Percentiles rank a stretch among this genome's conserved stretches.
Conservation (phyloP, 176 grass and related monocot genomes). For the Typha latifolia region DNA sequence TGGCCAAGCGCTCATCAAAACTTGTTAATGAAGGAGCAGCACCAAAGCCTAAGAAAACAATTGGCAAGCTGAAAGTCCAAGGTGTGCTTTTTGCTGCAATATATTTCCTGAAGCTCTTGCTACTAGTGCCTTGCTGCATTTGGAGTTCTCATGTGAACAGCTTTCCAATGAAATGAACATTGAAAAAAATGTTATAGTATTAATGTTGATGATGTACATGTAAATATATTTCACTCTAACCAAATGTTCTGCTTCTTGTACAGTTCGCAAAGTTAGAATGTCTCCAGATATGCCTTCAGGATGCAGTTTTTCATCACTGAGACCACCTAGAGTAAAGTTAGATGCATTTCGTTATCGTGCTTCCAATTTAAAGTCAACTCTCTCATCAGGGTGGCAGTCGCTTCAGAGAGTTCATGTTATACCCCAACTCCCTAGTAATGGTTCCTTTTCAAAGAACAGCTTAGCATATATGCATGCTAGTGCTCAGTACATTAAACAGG, state of each 20-base stretch:
- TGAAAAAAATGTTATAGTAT: not conserved
- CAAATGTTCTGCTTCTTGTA: slow-evolving; percentile 17
- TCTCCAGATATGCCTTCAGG: slow-evolving; percentile 87
- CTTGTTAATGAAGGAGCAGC: slow-evolving; percentile 72
- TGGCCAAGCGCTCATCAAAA: slow-evolving; percentile 63
- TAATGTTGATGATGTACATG: not conserved
- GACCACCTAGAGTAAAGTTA: slow-evolving; percentile 48
- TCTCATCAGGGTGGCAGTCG: slow-evolving; percentile 84
- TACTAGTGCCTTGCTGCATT: not conserved
- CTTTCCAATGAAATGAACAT: not conserved
- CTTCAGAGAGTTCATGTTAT: slow-evolving; percentile 60
- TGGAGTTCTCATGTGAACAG: not conserved
- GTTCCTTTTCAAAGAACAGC: slow-evolving; percentile 81
- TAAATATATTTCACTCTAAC: not conserved
- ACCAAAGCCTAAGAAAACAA: slow-evolving; percentile 82
- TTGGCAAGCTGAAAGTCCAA: slow-evolving; percentile 98
- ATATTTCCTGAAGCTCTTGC: not conserved
- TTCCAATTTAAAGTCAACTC: slow-evolving; percentile 62
- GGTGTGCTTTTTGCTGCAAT: slow-evolving; percentile 26
- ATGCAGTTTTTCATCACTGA: slow-evolving; percentile 67
- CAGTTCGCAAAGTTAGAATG: slow-evolving; percentile 95
- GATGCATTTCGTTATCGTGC: slow-evolving; percentile 64
- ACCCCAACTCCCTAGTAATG: slow-evolving; percentile 56
- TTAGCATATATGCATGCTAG: slow-evolving; percentile 97
- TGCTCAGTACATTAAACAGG: slow-evolving; percentile 89